Conservation (phyloP, 2,329 filamentous ascomycete genomes). For the Penicillium sp. region DNA sequence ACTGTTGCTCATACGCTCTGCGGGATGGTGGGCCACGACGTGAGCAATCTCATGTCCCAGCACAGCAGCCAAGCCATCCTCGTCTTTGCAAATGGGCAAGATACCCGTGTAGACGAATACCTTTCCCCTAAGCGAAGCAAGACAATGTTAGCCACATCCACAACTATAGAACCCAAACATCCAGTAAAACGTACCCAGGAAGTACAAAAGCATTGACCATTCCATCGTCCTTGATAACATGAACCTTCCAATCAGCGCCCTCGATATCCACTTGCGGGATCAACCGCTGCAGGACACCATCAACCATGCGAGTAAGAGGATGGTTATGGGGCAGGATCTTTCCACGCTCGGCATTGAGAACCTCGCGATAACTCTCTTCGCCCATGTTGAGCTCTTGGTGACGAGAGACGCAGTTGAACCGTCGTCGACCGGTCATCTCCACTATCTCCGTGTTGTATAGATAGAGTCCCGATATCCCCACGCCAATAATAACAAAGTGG, state of each 20-base stretch:
- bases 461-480: conserved; percentile 42
- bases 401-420: conserved; percentile 50
- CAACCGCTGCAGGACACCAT: conserved; percentile 46
- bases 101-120: conserved; percentile 59
- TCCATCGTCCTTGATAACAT: conserved; percentile 47
- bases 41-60: conserved; percentile 58
- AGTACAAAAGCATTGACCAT: conserved; percentile 55
- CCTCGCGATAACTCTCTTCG: conserved; percentile 40
- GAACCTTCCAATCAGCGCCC: conserved; percentile 47
- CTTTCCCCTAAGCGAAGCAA: conserved; percentile 41
- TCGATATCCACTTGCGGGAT: conserved; percentile 45
- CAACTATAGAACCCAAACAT: not conserved
- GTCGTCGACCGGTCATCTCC: conserved; percentile 48
- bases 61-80: conserved; percentile 53
- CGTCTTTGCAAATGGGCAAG: conserved; percentile 47
- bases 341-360: conserved; percentile 40
- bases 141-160: conserved; percentile 1
- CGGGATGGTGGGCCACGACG: conserved; percentile 50
- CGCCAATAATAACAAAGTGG: conserved; percentile 33
- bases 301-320: conserved; percentile 42
- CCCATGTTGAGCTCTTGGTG: conserved; percentile 39
- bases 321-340: conserved; percentile 45
- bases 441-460: conserved; percentile 50
- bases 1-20: conserved; percentile 46
- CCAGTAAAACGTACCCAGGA: conserved; percentile 40